phyloP scores from a whole-genome alignment of 345 rosid species.

The Populus simonii region DNA sequence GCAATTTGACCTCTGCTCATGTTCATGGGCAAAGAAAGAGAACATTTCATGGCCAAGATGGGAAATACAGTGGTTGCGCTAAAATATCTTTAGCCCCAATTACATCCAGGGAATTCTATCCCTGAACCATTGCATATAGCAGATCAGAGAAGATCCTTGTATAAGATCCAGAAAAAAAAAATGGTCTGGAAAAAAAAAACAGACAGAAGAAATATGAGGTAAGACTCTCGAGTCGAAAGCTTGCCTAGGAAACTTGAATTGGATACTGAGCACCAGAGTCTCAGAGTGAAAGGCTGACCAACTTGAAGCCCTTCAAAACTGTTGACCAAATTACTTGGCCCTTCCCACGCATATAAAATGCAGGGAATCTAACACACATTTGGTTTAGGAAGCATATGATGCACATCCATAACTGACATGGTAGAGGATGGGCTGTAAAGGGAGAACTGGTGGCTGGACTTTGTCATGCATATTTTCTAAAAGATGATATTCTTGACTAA shows the following conservation, averaged over 20 bases:
- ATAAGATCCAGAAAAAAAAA: neutral
- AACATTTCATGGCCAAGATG: neutral
- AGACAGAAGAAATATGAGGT: neutral
- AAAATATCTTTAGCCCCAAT: neutral
- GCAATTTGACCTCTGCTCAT: neutral
- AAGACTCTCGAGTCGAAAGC: neutral
- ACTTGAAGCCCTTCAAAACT: neutral
- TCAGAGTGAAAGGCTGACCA: neutral
- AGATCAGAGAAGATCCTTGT: neutral
- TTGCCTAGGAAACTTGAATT: neutral
- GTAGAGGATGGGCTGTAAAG: neutral
- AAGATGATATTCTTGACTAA: neutral
- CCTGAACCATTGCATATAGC: neutral
- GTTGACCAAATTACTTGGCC: neutral
- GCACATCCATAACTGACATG: neutral
- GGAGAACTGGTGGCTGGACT: neutral
- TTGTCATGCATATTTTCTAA: neutral
- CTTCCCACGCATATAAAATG: neutral
- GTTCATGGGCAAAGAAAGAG: neutral
- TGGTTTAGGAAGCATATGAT: neutral
- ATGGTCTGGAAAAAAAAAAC: neutral
- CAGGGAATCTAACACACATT: neutral
- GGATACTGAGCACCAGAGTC: neutral
- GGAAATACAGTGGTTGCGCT: neutral
- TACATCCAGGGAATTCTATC: neutral